A percentile compares a stretch with the other conserved stretches of the same genome.
Evolutionary conservation across 257 asterid genomes (phyloP).

Genomic region (Thymus quinquecostatus): DNA sequence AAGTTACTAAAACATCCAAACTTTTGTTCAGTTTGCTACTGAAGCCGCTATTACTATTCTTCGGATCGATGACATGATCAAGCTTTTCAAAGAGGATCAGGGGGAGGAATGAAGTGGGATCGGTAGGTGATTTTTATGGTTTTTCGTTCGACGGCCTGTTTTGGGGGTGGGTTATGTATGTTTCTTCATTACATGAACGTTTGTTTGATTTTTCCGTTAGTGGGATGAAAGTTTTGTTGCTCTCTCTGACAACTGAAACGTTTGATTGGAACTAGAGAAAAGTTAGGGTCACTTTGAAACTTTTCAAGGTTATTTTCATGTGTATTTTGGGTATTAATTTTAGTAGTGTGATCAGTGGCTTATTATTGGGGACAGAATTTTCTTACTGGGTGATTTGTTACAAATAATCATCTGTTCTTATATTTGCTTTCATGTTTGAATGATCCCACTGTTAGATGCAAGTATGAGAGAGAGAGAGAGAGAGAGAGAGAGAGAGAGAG

Average conservation of each 20-base stretch:
- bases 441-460: neutral
- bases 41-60: conserved; percentile 99
- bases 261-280: neutral
- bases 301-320: neutral
- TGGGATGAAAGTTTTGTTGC: conserved; percentile 38
- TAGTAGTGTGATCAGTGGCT: neutral
- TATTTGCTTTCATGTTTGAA: neutral
- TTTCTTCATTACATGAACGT: conserved; percentile 5
- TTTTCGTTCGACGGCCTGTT: conserved; percentile 5
- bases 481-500: no score
- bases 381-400: neutral
- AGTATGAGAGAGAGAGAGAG: no score
- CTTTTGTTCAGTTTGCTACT: conserved; percentile 78
- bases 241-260: conserved; percentile 17
- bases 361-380: neutral
- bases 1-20: neutral
- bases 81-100: conserved; percentile 85
- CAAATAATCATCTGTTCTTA: neutral
- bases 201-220: conserved; percentile 13
- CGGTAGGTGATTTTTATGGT: neutral
- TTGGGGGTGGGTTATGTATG: neutral
- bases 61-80: conserved; percentile 97
- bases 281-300: neutral
- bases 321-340: neutral
- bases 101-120: conserved; percentile 39